Base-by-base conservation (phyloP, 2,329 filamentous ascomycete genomes). In the Apiospora aurea region DNA sequence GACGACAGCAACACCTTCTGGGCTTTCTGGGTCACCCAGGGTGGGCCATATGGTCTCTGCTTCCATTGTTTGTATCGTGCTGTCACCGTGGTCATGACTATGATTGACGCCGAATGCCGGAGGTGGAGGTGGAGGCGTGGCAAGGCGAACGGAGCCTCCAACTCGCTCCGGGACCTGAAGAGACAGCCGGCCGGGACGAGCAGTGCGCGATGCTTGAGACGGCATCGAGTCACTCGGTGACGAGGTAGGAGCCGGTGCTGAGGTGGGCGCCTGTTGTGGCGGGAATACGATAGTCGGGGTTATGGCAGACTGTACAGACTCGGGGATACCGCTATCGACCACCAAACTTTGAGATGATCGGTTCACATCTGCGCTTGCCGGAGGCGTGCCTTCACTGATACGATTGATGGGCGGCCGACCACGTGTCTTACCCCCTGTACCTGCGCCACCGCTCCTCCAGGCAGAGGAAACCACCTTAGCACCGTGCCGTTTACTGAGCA, bases 391-490 rank as follows among this genome's bases (percentile, higher is more conserved):
- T 74, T 93, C 90, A 87, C 86, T 73, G 77, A 80, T 72, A 76
- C 84, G 88, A 76, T 92, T 93, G 71, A 91, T 93, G 0, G 94
- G 94, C 57, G 95, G 95, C 72, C 95, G 87, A 8, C 95, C 95
- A 75, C 95, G 87, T 18, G 93, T 87, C 80, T 95, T 97, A 1
- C 92, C 91, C 5, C 87, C 89, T 1, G 89, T 84, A 16, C 90
- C 86, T 51, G 87, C 85, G 21, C 89, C 89, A 72, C 88, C 89
- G 74, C 90, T 90, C 71, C 92, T 90, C 95, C 95, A 98, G 0
- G 95, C 95, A 13, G 95, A 97, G 0, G 95, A 97, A 0, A 97
- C 94, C 8, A 94, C 94, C 78, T 90, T 90, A 0, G 94, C 93
- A 0, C 95, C 95, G 79, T 97, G 93, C 4, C 94, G 89, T 71